Evolutionary conservation across 805 yeast genomes (phyloP), one percentile per base, ranked within the genome.

Genomic region (Jamesozyma rosinii): DNA sequence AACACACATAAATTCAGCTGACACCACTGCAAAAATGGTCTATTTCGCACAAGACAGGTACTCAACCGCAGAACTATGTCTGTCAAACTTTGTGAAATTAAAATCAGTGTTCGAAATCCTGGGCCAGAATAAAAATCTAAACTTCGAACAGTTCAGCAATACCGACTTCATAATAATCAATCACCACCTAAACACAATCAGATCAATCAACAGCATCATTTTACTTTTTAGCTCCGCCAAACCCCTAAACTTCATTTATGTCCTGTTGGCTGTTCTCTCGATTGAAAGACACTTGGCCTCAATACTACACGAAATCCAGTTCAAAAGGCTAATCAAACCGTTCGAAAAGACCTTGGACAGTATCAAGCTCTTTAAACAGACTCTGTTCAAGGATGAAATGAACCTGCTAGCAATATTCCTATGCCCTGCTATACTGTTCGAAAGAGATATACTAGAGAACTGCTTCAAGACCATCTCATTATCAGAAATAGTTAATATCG

Each of bases 401-500:
- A 44, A 44, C 22, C 26, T 49, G 22, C 24, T 52, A 24, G 50
- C 49, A 15, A 40, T 50, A 44, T 52, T 52, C 31, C 30, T 44
- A 22, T 50, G 51, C 40, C 54, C 54, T 2, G 44, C 52, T 2
- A 42, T 41, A 13, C 20, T 52, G 13, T 52, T 52, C 27, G 56
- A 50, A 24, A 45, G 53, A 45, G 49, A 46, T 30, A 33, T 50
- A 10, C 29, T 52, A 18, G 50, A 52, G 26, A 45, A 43, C 22
- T 33, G 43, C 1, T 52, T 50, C 40, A 37, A 52, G 11, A 43
- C 56, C 3, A 36, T 39, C 8, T 49, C 54, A 15, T 35, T 52
- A 18, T 49, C 53, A 6, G 51, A 52, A 14, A 52, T 50, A 22
- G 54, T 52, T 14, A 44, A 47, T 17, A 41, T 42, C 5, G 43